Evolutionary conservation across 495 filamentous ascomycete species (phyloP).

Genomic region (Penicillium subrubescens): DNA sequence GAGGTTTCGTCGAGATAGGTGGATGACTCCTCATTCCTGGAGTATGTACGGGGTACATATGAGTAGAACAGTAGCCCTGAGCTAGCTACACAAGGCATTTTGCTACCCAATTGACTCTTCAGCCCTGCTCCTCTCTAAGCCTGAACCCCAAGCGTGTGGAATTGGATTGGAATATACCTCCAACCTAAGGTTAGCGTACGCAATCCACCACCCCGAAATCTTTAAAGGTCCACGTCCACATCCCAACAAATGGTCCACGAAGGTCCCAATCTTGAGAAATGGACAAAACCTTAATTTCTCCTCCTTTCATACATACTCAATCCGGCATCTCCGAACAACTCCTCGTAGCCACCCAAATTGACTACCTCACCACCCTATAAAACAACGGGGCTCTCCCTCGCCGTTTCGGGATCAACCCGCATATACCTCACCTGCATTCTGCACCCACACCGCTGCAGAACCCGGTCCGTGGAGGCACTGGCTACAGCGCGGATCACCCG

Average conservation of each 20-base stretch:
- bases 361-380: not conserved
- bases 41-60: not conserved
- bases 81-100: not conserved
- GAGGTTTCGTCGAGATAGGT: not conserved
- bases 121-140: not conserved
- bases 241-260: not conserved
- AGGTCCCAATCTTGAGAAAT: not conserved
- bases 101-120: not conserved
- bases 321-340: not conserved
- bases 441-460: slow-evolving; percentile 12
- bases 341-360: not conserved
- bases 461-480: slow-evolving; percentile 10
- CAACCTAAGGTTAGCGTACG: not conserved
- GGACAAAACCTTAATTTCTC: not conserved
- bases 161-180: not conserved
- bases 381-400: not conserved
- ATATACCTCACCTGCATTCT: slow-evolving; percentile 5
- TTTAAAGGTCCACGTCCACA: not conserved
- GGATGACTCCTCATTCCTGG: not conserved
- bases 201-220: not conserved
- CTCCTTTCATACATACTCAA: not conserved
- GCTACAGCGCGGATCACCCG: slow-evolving; percentile 12
- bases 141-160: not conserved
- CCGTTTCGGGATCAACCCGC: slow-evolving; percentile 13
- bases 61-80: not conserved